phyloP scores from a whole-genome alignment of 116 monocot genomes.

The Trichopus zeylanicus region DNA sequence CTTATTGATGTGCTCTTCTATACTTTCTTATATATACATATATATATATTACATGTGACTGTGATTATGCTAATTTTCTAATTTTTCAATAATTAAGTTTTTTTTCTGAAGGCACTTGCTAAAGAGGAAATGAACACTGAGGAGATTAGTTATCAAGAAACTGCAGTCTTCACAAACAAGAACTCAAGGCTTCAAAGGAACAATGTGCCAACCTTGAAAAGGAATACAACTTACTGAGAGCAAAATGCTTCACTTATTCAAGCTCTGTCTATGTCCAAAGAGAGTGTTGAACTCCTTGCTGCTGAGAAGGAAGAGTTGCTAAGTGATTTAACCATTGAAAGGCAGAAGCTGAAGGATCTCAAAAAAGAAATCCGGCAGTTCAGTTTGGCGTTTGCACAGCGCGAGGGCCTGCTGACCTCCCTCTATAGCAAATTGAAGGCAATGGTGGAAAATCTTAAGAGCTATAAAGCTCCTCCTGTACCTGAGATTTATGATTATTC shows the following conservation, averaged over 20 bases:
- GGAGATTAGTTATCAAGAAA: constrained; percentile 18
- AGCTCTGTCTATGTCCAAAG: constrained; percentile 31
- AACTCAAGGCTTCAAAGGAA: constrained; percentile 28
- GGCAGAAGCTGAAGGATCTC: constrained; percentile 42
- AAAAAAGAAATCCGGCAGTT: constrained; percentile 49
- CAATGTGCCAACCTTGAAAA: constrained; percentile 29
- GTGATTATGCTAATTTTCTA: background rate
- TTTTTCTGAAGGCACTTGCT: constrained; percentile 14
- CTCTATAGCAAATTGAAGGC: constrained; percentile 63
- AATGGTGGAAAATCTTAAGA: constrained; percentile 44
- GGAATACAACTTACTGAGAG: constrained; percentile 38
- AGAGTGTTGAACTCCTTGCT: constrained; percentile 23
- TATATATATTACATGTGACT: background rate
- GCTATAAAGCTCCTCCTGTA: background rate
- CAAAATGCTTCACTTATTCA: constrained; percentile 43
- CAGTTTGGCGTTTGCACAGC: constrained; percentile 46
- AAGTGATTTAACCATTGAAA: constrained; percentile 39
- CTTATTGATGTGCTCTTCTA: too few relatives aligned
- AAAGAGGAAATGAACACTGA: constrained; percentile 6
- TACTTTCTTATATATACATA: too few relatives aligned
- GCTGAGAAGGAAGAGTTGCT: constrained; percentile 34
- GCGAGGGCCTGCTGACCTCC: constrained; percentile 47
- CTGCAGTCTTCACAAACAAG: constrained; percentile 11
- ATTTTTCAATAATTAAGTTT: background rate
- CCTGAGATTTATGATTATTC: background rate